These are phyloP conservation scores for Draba incana DNA, from an alignment of 345 rosid species.

Conservation along the genomic window DNA sequence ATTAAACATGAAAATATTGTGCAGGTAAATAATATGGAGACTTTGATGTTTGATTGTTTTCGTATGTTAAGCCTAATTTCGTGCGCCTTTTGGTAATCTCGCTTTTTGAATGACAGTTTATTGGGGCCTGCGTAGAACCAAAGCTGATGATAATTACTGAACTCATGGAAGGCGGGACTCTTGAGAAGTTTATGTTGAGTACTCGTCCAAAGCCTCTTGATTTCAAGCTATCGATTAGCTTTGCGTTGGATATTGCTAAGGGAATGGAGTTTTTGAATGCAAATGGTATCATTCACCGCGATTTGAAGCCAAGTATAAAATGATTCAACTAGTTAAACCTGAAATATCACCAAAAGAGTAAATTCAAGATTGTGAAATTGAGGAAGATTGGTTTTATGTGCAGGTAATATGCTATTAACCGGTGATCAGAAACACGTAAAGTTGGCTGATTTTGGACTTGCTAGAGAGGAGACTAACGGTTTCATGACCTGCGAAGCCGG, in stretches of 20 bases:
- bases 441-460: constrained; percentile 77
- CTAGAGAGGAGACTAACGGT: constrained; percentile 56
- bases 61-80: neutral
- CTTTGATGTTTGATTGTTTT: neutral
- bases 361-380: constrained; percentile 6
- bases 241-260: constrained; percentile 61
- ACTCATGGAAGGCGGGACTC: constrained; percentile 59
- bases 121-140: constrained; percentile 64
- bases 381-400: constrained; percentile 4
- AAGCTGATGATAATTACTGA: constrained; percentile 63
- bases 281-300: constrained; percentile 78
- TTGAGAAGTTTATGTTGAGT: constrained; percentile 61
- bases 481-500: constrained; percentile 62
- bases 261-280: constrained; percentile 80
- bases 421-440: constrained; percentile 56
- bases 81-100: neutral
- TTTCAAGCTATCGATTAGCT: constrained; percentile 49
- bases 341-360: neutral
- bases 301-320: constrained; percentile 67
- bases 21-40: constrained; percentile 45
- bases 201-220: constrained; percentile 60
- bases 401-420: constrained; percentile 72
- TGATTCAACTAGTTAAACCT: neutral
- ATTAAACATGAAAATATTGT: constrained; percentile 60
- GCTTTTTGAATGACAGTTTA: constrained; percentile 50